A percentile compares a stretch with the other conserved stretches of the same genome.
phyloP scores from a whole-genome alignment of 2,329 filamentous ascomycete genomes.

The Calycina herbarum region DNA sequence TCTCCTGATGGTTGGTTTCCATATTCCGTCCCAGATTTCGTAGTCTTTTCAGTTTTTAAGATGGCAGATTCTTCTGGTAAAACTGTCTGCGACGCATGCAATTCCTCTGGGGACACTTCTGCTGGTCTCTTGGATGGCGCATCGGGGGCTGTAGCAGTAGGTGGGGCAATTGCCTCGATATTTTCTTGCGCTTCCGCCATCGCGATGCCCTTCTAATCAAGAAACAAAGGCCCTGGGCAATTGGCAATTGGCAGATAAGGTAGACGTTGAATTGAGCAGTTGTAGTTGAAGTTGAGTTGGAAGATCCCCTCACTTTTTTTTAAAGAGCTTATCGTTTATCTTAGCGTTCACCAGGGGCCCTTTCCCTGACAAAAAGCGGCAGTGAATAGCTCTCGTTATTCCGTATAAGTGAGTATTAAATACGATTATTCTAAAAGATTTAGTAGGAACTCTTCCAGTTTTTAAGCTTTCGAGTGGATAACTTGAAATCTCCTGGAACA shows the following conservation, averaged over 20 bases:
- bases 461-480: no score
- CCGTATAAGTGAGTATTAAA: no score
- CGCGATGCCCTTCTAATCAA: neutral
- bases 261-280: neutral
- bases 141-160: conserved; percentile 19
- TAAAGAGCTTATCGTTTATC: conserved; percentile 26
- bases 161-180: conserved; percentile 14
- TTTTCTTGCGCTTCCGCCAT: conserved; percentile 24
- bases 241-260: neutral
- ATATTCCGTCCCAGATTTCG: no score
- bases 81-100: conserved; percentile 29
- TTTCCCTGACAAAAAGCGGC: neutral
- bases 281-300: neutral
- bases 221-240: neutral
- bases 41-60: conserved; percentile 35
- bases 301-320: conserved; percentile 2
- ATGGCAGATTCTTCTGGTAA: conserved; percentile 33
- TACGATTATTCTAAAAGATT: no score
- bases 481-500: no score
- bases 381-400: neutral
- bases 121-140: conserved; percentile 33
- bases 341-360: conserved; percentile 22
- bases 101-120: conserved; percentile 24
- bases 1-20: no score
- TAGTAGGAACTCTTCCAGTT: no score